A percentile compares a stretch with the other conserved stretches of the same genome.
phyloP scores from a whole-genome alignment of 148 eudicot species.

The Rhododendron kiyosumense region DNA sequence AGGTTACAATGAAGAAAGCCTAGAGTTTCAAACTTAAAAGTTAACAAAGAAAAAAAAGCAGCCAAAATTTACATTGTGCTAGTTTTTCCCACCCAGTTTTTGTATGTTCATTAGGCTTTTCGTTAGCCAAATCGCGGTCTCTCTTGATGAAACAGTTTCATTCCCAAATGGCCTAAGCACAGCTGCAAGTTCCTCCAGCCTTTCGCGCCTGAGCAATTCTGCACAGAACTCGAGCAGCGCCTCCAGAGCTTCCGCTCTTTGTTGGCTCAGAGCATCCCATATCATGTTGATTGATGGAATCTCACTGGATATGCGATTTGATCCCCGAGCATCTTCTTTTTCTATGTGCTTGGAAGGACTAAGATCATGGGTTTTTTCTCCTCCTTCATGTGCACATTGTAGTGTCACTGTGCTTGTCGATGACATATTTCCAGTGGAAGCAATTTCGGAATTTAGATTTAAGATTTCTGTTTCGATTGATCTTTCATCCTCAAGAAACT shows the following conservation, averaged over 20 bases:
- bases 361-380: slow-evolving; percentile 9
- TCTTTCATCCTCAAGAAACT: neutral
- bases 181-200: slow-evolving; percentile 74
- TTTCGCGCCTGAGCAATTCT: slow-evolving; percentile 64
- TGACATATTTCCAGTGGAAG: slow-evolving; percentile 22
- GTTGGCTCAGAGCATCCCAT: slow-evolving; percentile 39
- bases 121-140: slow-evolving; percentile 95
- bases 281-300: slow-evolving; percentile 18
- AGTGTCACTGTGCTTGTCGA: slow-evolving; percentile 3
- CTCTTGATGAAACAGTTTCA: slow-evolving; percentile 82
- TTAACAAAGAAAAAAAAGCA: neutral
- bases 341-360: neutral
- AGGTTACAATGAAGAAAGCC: neutral
- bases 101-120: slow-evolving; percentile 83
- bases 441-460: slow-evolving; percentile 2
- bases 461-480: neutral
- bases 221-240: slow-evolving; percentile 91
- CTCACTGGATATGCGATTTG: neutral
- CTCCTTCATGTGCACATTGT: slow-evolving; percentile 16
- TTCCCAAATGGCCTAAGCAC: slow-evolving; percentile 90
- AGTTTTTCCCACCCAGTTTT: slow-evolving; percentile 28
- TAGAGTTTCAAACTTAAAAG: neutral
- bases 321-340: neutral
- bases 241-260: slow-evolving; percentile 85
- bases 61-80: neutral